phyloP scores from a whole-genome alignment of 441 rosid genomes.

The Theobroma grandiflorum region DNA sequence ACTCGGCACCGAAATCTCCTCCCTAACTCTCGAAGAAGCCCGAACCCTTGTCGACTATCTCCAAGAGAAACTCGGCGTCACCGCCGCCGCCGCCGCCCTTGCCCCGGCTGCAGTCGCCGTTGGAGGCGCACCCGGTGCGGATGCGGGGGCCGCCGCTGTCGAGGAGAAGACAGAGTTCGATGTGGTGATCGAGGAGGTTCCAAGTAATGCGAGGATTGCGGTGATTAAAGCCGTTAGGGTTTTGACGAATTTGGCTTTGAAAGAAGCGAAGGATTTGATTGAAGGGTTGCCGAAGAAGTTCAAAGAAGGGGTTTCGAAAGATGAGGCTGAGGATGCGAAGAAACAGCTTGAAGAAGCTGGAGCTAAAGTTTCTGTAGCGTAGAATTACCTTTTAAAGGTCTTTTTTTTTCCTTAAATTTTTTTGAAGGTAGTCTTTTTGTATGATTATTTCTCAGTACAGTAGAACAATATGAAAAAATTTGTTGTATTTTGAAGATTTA shows the following conservation, averaged over 20 bases:
- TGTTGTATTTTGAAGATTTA: too few relatives aligned
- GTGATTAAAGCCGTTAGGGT: constrained; percentile 85
- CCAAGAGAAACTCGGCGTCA: constrained; percentile 84
- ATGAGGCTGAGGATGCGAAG: constrained; percentile 85
- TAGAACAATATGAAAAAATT: not conserved
- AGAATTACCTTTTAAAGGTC: not conserved
- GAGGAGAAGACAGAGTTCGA: constrained; percentile 89
- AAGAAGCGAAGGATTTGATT: constrained; percentile 86
- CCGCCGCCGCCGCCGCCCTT: constrained; percentile 78
- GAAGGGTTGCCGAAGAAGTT: constrained; percentile 93
- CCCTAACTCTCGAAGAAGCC: constrained; percentile 82
- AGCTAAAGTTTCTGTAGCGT: constrained; percentile 62
- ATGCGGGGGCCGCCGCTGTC: constrained; percentile 45
- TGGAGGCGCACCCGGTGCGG: constrained; percentile 47
- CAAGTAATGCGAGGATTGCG: constrained; percentile 66
- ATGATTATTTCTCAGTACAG: constrained; percentile 4
- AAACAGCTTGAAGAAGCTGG: constrained; percentile 86
- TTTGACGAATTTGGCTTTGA: constrained; percentile 73
- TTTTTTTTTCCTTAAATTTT: not conserved
- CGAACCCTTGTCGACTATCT: constrained; percentile 80
- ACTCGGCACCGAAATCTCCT: constrained; percentile 70
- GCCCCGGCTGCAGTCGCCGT: constrained; percentile 54
- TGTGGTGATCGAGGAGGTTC: constrained; percentile 80
- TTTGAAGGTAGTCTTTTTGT: not conserved
- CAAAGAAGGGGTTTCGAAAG: constrained; percentile 69